Evolutionary conservation across 179 eudicot species (phyloP), one percentile per base, ranked within the genome.

Genomic region (Dionaea muscipula): DNA sequence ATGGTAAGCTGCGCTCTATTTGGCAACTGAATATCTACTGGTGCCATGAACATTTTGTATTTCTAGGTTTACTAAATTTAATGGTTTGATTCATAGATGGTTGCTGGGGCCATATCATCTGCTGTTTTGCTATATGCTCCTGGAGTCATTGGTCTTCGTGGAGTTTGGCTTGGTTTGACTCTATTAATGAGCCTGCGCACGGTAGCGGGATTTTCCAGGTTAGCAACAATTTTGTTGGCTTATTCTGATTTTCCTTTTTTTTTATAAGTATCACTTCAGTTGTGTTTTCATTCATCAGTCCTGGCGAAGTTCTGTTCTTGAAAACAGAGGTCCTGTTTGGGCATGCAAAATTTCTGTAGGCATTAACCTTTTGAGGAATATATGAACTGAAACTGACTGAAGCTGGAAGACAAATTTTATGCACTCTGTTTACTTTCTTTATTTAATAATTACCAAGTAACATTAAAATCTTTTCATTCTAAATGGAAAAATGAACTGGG

Each of bases 81-180:
- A 15, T 41, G 21, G 16, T 18, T 33, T 59, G 44, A 37, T 18
- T 43, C n/a, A 43, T 61, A 91, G 98, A 87, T 91, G 80, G 35
- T 72, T 57, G 81, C 81, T 33, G 91, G 91, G 44, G 86, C 78
- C 22, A 72, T 87, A 68, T 87, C 94, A 15, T 82, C 88, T 28
- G 76, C 71, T n/a, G 79, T 80, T 67, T 57, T 84, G 74, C 73
- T 84, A 25, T 87, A 71, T 69, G 83, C 81, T 74, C 76, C 98
- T 53, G 48, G 71, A 5, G 62, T 74, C 20, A 68, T 77, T 24
- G 95, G 95, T 56, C 88, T 91, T 64, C 84, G 65, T 57, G 98
- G 95, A 51, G 95, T 91, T 59, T 91, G 98, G 98, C 57, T 77
- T 6, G 94, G 98, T 41, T 59, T 91, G 77, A 72, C 88, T 47